Evolutionary conservation across 192 early-diverging fungal species (phyloP).

Genomic region (Podochytrium sp.): DNA sequence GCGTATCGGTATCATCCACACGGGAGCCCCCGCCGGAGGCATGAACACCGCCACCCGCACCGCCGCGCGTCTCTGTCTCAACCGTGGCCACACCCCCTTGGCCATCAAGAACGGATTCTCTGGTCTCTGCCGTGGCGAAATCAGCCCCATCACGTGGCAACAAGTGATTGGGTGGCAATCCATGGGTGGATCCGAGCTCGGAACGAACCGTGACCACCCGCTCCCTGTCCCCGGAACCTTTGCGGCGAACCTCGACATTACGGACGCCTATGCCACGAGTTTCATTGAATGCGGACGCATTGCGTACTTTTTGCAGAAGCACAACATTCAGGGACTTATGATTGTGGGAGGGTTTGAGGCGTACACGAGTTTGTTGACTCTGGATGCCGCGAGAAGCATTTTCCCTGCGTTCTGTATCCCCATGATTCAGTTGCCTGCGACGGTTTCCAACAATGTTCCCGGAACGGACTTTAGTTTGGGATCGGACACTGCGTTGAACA

Average conservation of each 20-base stretch:
- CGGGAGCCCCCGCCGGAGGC: conserved; percentile 95
- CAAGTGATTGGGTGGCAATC: conserved; percentile 90
- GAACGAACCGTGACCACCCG: conserved; percentile 93
- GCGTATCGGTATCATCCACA: conserved; percentile 89
- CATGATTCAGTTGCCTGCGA: conserved; percentile 90
- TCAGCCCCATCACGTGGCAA: conserved; percentile 80
- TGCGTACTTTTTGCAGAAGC: conserved; percentile 90
- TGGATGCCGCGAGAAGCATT: conserved; percentile 70
- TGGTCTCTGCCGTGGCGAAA: conserved; percentile 82
- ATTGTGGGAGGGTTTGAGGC: conserved; percentile 98
- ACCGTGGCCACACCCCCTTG: conserved; percentile 85
- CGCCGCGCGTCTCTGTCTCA: conserved; percentile 80
- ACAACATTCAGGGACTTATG: conserved; percentile 86
- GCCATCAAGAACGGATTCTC: conserved; percentile 92
- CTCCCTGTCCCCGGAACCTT: conserved; percentile 51
- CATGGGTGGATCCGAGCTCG: conserved; percentile 88
- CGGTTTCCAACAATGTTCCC: conserved; percentile 97
- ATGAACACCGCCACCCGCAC: conserved; percentile 96
- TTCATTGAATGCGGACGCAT: conserved; percentile 82
- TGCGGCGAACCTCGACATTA: conserved; percentile 25
- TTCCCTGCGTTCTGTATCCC: conserved; percentile 96
- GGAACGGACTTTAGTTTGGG: conserved; percentile 95
- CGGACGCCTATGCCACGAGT: conserved; percentile 31
- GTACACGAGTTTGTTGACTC: conserved; percentile 74
- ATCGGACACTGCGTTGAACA: conserved; percentile 93